phyloP scores from a whole-genome alignment of 108 stramenopile species.

The Nitzschia sp. region DNA sequence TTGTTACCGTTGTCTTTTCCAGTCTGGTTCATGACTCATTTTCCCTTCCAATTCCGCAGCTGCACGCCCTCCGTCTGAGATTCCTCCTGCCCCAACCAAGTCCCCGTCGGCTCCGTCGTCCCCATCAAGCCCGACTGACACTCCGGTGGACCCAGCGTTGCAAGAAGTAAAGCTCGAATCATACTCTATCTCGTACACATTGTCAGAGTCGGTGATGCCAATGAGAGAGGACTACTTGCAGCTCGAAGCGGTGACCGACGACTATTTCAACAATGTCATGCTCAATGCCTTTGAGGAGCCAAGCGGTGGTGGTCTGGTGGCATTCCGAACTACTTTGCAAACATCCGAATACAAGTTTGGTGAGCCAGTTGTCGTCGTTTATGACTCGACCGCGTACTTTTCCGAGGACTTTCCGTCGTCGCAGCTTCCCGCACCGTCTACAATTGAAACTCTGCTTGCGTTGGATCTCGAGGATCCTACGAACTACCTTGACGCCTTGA shows the following conservation, averaged over 20 bases:
- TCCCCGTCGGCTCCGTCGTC: background rate
- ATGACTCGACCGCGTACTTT: constrained; percentile 30
- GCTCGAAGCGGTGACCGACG: constrained; percentile 13
- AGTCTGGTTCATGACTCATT: too few species aligned
- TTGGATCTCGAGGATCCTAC: constrained; percentile 4
- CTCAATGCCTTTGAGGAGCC: constrained; percentile 11
- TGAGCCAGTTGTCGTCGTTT: constrained; percentile 21
- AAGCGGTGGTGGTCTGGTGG: constrained; percentile 9
- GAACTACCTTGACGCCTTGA: constrained; percentile 12
- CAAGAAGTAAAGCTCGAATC: constrained; percentile 2
- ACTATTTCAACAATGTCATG: constrained; percentile 22
- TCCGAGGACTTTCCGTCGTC: background rate
- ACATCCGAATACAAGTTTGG: constrained; percentile 27
- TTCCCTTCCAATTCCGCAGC: too few species aligned
- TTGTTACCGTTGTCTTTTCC: too few species aligned
- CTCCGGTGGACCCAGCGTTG: background rate
- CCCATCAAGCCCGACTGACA: constrained; percentile 13
- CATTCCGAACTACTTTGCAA: constrained; percentile 19
- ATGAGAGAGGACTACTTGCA: constrained; percentile 20
- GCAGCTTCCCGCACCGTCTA: constrained; percentile 10
- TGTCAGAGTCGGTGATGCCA: constrained; percentile 11
- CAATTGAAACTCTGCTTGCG: constrained; percentile 14
- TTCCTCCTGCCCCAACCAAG: constrained; percentile 6
- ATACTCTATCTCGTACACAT: constrained; percentile 24
- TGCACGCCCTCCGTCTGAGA: constrained; percentile 23